Base-by-base conservation (phyloP, 495 filamentous ascomycete species). In the Trichocladium antarcticum region DNA sequence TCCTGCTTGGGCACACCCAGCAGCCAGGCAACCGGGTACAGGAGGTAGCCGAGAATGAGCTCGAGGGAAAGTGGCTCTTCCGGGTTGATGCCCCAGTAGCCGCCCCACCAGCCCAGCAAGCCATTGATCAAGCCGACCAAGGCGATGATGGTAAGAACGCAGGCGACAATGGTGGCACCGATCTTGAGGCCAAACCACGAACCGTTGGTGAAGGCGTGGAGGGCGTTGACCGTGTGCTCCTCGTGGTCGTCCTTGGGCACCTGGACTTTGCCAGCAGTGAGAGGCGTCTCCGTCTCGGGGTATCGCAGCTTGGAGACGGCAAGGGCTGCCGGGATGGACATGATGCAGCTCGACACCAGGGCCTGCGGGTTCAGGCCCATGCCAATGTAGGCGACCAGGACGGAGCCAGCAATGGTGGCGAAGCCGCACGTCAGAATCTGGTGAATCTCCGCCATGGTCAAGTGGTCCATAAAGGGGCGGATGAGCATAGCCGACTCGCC, bases 401-500 rank as follows among this genome's bases (percentile, higher is more conserved):
- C 87, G 56, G 74, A 80, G 35, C 85, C 85, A 15, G 76, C 72
- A 45, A 80, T 80, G 17, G 79, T 81, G 20, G 75, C 75, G 52
- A 77, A 79, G 27, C 76, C 73, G 42, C 82, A 90, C 37, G 78
- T 82, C 89, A 95, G 89, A 60, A 94, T 69, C 63, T 95, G 89
- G 64, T 95, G 89, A 22, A 95, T 63, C 63, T 95, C 89, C 47
- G 87, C 86, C 55, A 77, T 65, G 32, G 89, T 95, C 49, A 93
- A 72, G 62, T 92, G 78, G 6, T 82, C 68, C 39, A 95, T 78
- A 65, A 89, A 95, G 6, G 87, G 87, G 32, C 80, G 79, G 68
- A 95, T 87, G 42, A 95, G 69, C 83, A 95, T 90, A 29, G 85
- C 89, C 7, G 84, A 89, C 72, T 95, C 89, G 53, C 89, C 89